Evolutionary conservation across 306 rosid species (phyloP).

Genomic region (Acacia melanoxylon): DNA sequence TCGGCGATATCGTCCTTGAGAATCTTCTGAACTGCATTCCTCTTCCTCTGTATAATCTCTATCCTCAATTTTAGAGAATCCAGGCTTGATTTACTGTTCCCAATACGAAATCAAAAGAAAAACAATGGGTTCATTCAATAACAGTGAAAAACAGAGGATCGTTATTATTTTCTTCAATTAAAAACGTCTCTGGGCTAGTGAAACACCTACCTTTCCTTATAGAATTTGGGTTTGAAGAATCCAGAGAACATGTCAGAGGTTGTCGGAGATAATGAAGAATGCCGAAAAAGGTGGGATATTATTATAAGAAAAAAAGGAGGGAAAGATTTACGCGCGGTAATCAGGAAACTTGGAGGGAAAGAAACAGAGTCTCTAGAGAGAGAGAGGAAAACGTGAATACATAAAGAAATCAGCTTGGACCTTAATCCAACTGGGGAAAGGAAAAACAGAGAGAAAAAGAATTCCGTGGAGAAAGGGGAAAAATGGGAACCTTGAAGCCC

Average conservation of each 20-base stretch:
- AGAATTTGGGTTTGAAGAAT: constrained; percentile 59
- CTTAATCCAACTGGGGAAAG: background rate
- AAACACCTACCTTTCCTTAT: constrained; percentile 56
- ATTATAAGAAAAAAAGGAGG: background rate
- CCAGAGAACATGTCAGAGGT: constrained; percentile 49
- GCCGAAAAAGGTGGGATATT: constrained; percentile 22
- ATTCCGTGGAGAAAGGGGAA: background rate
- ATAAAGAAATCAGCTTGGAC: background rate
- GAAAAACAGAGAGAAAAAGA: background rate
- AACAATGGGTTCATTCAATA: background rate
- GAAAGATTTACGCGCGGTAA: constrained; percentile 23
- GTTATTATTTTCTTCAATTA: too few species aligned
- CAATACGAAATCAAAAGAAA: constrained; percentile 18
- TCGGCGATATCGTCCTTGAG: constrained; percentile 66
- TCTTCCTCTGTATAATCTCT: constrained; percentile 52
- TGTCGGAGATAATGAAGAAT: background rate
- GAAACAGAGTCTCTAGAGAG: constrained; percentile 33
- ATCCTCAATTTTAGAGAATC: constrained; percentile 48
- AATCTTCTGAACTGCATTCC: constrained; percentile 48
- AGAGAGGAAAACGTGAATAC: background rate
- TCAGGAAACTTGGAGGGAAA: constrained; percentile 50
- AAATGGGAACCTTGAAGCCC: constrained; percentile 1
- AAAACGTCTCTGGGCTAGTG: background rate
- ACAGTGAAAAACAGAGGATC: background rate
- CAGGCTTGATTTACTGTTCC: constrained; percentile 54